phyloP scores from a whole-genome alignment of 805 yeast genomes.

The Kodamaea jinghongensis region DNA sequence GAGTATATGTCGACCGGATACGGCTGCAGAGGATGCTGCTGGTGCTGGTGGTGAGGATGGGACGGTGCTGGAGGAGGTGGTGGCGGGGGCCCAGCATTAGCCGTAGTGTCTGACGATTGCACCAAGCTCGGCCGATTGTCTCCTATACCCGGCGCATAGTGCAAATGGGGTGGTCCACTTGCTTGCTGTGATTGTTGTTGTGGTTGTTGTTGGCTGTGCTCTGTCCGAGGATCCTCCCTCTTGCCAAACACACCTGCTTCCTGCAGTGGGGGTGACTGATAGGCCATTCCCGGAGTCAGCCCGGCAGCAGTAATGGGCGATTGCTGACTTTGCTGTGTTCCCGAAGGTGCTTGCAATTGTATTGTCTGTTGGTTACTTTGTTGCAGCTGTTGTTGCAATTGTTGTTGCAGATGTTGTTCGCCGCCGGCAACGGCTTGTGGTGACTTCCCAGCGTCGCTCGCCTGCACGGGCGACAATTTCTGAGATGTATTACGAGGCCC shows the following conservation, averaged over 20 bases:
- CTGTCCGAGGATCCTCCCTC: slow-evolving; percentile 7
- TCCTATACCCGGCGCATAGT: not conserved
- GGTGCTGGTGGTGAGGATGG: not conserved
- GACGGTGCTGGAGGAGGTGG: slow-evolving; percentile 5
- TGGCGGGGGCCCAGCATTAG: slow-evolving; percentile 5
- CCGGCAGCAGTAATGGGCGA: too few species aligned
- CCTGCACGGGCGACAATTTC: slow-evolving; percentile 2
- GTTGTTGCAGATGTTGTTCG: slow-evolving; percentile 7
- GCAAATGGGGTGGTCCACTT: slow-evolving; percentile 4
- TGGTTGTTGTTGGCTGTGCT: slow-evolving; percentile 9
- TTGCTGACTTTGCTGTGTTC: too few species aligned
- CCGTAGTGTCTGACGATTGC: not conserved
- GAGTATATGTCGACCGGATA: not conserved
- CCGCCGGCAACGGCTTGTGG: slow-evolving; percentile 1
- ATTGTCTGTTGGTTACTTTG: slow-evolving; percentile 3
- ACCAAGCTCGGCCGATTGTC: too few species aligned
- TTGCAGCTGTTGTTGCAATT: slow-evolving; percentile 11
- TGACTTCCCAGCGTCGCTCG: slow-evolving; percentile 1
- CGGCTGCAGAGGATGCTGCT: not conserved
- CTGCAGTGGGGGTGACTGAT: too few species aligned
- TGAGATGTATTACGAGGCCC: slow-evolving; percentile 1
- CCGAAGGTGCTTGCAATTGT: too few species aligned
- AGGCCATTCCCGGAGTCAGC: too few species aligned
- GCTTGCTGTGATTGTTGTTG: slow-evolving; percentile 6
- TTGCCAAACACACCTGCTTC: not conserved